Conservation (phyloP, 2,329 filamentous ascomycete species). For the Aspergillus sp. region DNA sequence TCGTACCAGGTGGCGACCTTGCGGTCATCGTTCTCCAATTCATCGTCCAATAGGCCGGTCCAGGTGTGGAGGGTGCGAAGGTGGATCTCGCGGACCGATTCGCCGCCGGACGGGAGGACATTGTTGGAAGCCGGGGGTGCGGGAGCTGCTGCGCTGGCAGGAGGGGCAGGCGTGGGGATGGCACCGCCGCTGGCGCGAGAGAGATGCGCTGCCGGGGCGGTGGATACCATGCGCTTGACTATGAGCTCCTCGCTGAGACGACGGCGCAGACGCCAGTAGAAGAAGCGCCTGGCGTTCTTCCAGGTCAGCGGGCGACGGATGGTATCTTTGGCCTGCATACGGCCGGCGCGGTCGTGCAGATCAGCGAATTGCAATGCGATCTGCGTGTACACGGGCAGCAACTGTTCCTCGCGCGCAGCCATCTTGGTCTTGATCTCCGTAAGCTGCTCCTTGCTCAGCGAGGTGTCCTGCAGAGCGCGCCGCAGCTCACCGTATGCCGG, state of each 20-base stretch:
- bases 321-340: constrained; percentile 96
- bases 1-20: constrained; percentile 93
- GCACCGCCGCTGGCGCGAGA: constrained; percentile 27
- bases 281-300: constrained; percentile 88
- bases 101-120: constrained; percentile 8
- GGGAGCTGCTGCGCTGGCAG: constrained; percentile 17
- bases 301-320: constrained; percentile 79
- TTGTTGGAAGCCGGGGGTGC: constrained; percentile 10
- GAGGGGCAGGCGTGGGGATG: constrained; percentile 36
- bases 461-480: constrained; percentile 62
- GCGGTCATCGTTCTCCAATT: constrained; percentile 71
- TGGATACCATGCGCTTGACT: constrained; percentile 70
- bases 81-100: constrained; percentile 54
- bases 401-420: constrained; percentile 72
- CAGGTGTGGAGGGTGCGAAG: constrained; percentile 73
- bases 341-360: constrained; percentile 89
- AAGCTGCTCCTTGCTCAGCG: constrained; percentile 63
- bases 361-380: constrained; percentile 96
- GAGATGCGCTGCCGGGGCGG: constrained; percentile 26
- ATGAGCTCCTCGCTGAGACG: constrained; percentile 96
- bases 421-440: constrained; percentile 76
- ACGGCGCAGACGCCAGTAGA: constrained; percentile 98
- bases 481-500: constrained; percentile 73
- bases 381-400: constrained; percentile 88
- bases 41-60: constrained; percentile 58